Base-by-base conservation (phyloP, 2,329 filamentous ascomycete species). In the Venturia nashicola region DNA sequence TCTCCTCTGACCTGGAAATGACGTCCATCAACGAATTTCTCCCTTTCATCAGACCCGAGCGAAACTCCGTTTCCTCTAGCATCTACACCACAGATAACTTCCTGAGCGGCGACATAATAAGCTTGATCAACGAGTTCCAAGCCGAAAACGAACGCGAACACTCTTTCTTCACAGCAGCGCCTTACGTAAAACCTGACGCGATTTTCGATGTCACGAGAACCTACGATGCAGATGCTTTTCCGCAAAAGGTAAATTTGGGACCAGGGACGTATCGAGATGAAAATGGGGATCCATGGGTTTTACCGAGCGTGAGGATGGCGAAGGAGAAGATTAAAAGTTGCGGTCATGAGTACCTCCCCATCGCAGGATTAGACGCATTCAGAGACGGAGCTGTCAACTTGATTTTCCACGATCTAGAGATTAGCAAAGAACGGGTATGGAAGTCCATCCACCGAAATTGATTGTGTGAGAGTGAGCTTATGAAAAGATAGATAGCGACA, bases 221-320 rank as follows among this genome's bases (percentile, higher is more conserved):
- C 61, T 67, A 63, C 59, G 59, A 61, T 5, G 51, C 64, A 32
- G 66, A 67, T 34, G 43, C 57, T n/a, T 36, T 59, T 8, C 68
- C 70, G 3, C 64, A 72, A 18, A 78, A 78, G 67, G 76, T 78
- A n/a, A 72, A 69, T 62, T 68, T 79, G 23, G 72, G 73, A 6
- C 68, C 70, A 8, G 76, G 76, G n/a, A 70, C 74, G n/a, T 78
- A 78, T 66, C 72, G 75, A 61, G 72, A 75, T 46, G 70, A 77
- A 55, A 67, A 73, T 2, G 74, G 69, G 7, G 66, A 69, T 61
- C 71, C 75, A 11, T 78, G 76, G 75, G 70, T 73, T 11, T 64
- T 78, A 60, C 73, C 74, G 23, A 69, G 70, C 32, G 75, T 77
- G 16, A 67, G 67, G 65, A 66, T 73, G 67, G 73, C 72, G 66